phyloP scores from a whole-genome alignment of 495 filamentous ascomycete genomes.

The Lepraria neglecta region DNA sequence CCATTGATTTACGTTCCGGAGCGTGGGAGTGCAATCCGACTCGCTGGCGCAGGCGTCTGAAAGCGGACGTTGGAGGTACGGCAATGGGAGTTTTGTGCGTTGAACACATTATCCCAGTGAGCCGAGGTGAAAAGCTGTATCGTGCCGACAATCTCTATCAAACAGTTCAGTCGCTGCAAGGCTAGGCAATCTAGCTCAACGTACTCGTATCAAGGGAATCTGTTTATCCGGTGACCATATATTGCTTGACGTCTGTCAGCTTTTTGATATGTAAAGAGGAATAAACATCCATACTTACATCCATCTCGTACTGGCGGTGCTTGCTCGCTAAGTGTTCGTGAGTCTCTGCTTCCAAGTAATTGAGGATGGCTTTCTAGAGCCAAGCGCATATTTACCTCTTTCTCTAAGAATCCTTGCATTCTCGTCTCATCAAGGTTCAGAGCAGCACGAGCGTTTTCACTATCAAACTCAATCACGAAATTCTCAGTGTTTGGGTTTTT shows the following conservation, averaged over 20 bases:
- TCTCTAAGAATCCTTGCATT: slow-evolving; percentile 33
- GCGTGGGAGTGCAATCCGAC: background rate
- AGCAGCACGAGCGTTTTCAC: slow-evolving; percentile 54
- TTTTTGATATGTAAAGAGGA: slow-evolving; percentile 20
- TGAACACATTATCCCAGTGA: slow-evolving; percentile 60
- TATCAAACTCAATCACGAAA: slow-evolving; percentile 69
- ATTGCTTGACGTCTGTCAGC: slow-evolving; percentile 43
- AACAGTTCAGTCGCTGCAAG: background rate
- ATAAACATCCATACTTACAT: slow-evolving; percentile 43
- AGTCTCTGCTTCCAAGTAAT: background rate
- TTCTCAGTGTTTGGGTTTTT: slow-evolving; percentile 44
- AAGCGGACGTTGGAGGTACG: background rate
- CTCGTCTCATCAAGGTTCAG: slow-evolving; percentile 48
- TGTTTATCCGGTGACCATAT: slow-evolving; percentile 67
- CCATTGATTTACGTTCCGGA: slow-evolving; percentile 11
- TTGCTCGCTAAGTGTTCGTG: slow-evolving; percentile 33
- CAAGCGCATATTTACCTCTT: slow-evolving; percentile 16
- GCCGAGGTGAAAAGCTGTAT: slow-evolving; percentile 63
- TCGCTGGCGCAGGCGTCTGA: background rate
- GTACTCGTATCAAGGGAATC: slow-evolving; percentile 44
- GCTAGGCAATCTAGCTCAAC: slow-evolving; percentile 6
- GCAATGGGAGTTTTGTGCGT: slow-evolving; percentile 37
- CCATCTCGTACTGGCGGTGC: slow-evolving; percentile 53
- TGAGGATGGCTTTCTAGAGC: too few species aligned
- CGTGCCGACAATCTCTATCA: slow-evolving; percentile 41